These are phyloP conservation scores for Reticulascus tulasneorum DNA, from an alignment of 2,329 filamentous ascomycete species.

Conservation along the genomic window DNA sequence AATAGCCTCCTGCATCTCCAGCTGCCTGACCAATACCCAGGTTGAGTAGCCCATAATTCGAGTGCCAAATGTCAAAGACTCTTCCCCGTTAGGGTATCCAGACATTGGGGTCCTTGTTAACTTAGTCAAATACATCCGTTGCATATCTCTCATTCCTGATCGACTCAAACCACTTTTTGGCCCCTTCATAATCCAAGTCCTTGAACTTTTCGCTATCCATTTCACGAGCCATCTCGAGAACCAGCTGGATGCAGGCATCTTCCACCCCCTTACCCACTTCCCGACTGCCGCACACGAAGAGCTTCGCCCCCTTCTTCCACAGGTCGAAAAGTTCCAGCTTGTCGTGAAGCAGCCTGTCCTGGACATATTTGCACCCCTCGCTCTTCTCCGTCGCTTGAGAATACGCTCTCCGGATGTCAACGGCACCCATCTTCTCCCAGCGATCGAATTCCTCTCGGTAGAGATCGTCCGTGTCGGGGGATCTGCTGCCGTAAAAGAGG, in stretches of 20 bases:
- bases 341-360: slow-evolving; percentile 36
- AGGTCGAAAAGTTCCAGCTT: slow-evolving; percentile 23
- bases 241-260: slow-evolving; percentile 19
- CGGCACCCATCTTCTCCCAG: slow-evolving; percentile 44
- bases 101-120: no score
- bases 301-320: slow-evolving; percentile 38
- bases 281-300: slow-evolving; percentile 59
- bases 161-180: slow-evolving; percentile 43
- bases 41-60: no score
- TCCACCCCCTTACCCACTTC: slow-evolving; percentile 37
- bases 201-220: slow-evolving; percentile 19
- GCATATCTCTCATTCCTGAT: slow-evolving; percentile 53
- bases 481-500: slow-evolving; percentile 47
- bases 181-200: slow-evolving; percentile 32
- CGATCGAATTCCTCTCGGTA: slow-evolving; percentile 37
- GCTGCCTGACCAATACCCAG: no score
- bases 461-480: slow-evolving; percentile 36
- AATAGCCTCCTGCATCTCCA: no score
- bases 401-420: slow-evolving; percentile 58
- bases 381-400: slow-evolving; percentile 35
- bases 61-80: no score
- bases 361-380: slow-evolving; percentile 44
- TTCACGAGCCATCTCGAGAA: slow-evolving; percentile 20
- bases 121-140: slow-evolving; percentile 56
- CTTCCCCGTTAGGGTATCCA: no score